phyloP scores from a whole-genome alignment of 495 filamentous ascomycete genomes.

The Melanomma pulvis-pyrius region DNA sequence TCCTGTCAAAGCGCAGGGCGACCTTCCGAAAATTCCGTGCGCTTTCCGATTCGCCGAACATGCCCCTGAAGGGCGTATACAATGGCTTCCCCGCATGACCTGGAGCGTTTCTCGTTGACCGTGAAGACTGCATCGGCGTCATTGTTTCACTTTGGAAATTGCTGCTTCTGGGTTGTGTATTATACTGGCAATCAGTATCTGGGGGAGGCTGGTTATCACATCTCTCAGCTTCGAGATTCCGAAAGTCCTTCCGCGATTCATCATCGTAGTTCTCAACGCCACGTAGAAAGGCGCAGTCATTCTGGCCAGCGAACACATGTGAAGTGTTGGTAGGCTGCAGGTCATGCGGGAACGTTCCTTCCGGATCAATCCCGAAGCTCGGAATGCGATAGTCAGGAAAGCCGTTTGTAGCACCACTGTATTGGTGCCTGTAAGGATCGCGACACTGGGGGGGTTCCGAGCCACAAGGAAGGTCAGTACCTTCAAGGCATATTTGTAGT shows the following conservation, averaged over 20 bases:
- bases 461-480: background rate
- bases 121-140: background rate
- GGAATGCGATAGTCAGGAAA: background rate
- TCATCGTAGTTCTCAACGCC: conserved; percentile 8
- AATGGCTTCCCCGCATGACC: background rate
- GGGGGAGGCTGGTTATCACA: background rate
- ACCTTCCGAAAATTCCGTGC: conserved; percentile 10
- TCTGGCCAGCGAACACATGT: background rate
- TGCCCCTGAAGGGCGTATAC: conserved; percentile 4
- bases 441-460: background rate
- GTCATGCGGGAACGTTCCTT: background rate
- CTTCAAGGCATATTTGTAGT: background rate
- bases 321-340: background rate
- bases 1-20: conserved; percentile 11
- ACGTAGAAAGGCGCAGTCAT: background rate
- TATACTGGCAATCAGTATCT: background rate
- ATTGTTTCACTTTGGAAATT: background rate
- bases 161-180: background rate
- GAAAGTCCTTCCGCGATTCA: background rate
- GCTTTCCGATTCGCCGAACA: conserved; percentile 3
- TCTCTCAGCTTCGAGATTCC: background rate
- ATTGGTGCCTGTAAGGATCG: background rate
- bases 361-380: background rate
- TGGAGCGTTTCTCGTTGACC: background rate
- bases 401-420: conserved; percentile 2